These are phyloP conservation scores for Pseudogymnoascus sp. DNA, from an alignment of 2,329 filamentous ascomycete species.

Conservation along the genomic window DNA sequence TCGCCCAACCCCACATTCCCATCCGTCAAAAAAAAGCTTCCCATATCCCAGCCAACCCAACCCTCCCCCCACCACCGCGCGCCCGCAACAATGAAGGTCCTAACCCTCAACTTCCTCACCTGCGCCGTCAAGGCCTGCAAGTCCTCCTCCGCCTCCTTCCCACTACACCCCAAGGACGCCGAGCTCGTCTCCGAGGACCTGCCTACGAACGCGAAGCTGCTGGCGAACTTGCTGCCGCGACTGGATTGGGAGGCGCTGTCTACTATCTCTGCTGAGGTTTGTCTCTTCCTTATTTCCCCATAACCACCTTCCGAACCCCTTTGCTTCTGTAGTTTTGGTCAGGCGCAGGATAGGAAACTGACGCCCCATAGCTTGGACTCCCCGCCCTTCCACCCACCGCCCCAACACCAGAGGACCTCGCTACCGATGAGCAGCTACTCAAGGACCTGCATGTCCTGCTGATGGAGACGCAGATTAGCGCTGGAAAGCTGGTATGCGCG, in stretches of 20 bases:
- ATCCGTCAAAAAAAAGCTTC: constrained; percentile 3
- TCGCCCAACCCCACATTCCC: constrained; percentile 9
- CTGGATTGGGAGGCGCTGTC: constrained; percentile 82
- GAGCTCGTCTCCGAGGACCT: constrained; percentile 81
- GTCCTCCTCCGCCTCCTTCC: constrained; percentile 69
- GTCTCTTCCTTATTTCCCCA: constrained; percentile 18
- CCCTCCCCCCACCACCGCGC: background rate
- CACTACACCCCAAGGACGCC: constrained; percentile 85
- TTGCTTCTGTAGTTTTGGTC: too few relatives aligned
- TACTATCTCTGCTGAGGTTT: constrained; percentile 69
- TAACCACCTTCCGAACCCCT: too few relatives aligned
- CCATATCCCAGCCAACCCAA: background rate
- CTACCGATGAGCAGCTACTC: constrained; percentile 61
- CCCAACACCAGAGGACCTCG: constrained; percentile 55
- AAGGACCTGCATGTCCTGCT: constrained; percentile 75
- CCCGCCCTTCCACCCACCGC: constrained; percentile 61
- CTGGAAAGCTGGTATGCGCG: constrained; percentile 84
- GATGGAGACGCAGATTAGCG: constrained; percentile 81
- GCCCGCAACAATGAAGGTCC: constrained; percentile 69
- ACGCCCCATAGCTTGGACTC: constrained; percentile 57
- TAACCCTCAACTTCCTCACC: constrained; percentile 93
- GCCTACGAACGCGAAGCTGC: constrained; percentile 72
- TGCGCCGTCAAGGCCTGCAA: constrained; percentile 97
- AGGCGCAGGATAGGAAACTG: too few relatives aligned
- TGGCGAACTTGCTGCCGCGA: constrained; percentile 78